Evolutionary conservation across 2,329 filamentous ascomycete genomes (phyloP), one percentile per base, ranked within the genome.

Genomic region (Chaetomium sp.): DNA sequence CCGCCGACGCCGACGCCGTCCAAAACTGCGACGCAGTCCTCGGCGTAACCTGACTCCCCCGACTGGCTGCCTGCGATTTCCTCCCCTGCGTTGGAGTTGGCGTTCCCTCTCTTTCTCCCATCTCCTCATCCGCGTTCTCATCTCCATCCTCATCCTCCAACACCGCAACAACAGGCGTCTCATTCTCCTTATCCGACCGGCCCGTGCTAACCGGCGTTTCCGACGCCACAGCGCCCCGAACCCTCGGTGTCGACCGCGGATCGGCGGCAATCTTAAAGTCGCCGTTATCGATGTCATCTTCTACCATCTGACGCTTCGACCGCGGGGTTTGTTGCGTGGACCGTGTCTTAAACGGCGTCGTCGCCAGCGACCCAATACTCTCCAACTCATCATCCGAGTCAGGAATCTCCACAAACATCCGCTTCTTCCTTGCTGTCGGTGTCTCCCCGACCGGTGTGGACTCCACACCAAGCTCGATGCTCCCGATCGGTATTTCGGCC

Each of bases 321-420:
- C 19, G n/a, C 5, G 57, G 53, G 11, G 57, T 56, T 44, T 54
- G 53, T 6, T 52, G 53, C 6, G 53, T 45, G 12, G 57, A 54
- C 14, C 32, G 55, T n/a, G 56, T 33, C 35, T 52, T 57, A 38
- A 59, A 43, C 0, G 62, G 60, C 38, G 58, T 70, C 65, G n/a
- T n/a, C n/a, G n/a, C n/a, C n/a, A n/a, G n/a, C n/a, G 58, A 60
- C 14, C 45, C 59, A 41, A 66, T 48, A 19, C 61, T 63, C 11
- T 68, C 68, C 6, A 68, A 62, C 6, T 76, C 75, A 9, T 74
- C 76, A 40, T 80, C 78, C 1, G 77, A 78, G 56, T 80, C 78
- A 0, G 77, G 75, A 35, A 80, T 79, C 55, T 79, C 76, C 1
- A 56, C 40, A 33, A 60, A 62, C 19, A 45, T 50, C 9, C 54